phyloP scores from a whole-genome alignment of 2,329 filamentous ascomycete species.

The Ilyonectria mors-panacis region DNA sequence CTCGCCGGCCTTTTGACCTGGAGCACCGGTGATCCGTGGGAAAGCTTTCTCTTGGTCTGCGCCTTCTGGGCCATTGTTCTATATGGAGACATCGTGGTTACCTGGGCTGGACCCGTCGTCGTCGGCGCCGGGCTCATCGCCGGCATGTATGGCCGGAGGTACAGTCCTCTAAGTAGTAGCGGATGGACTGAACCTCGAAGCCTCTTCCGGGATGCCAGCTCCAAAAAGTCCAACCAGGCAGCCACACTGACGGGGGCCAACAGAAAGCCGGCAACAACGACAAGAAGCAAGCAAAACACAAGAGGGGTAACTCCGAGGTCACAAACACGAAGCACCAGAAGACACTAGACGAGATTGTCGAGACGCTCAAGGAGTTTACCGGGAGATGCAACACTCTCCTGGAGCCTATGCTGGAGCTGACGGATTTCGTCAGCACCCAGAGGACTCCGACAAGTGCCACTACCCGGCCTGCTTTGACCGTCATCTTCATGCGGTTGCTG shows the following conservation, averaged over 20 bases:
- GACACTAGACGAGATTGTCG: conserved; percentile 96
- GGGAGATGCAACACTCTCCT: conserved; percentile 92
- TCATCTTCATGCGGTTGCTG: conserved; percentile 89
- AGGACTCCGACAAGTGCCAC: conserved; percentile 92
- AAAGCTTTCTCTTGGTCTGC: conserved; percentile 91
- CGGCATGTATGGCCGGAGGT: conserved; percentile 93
- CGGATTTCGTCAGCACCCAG: conserved; percentile 94
- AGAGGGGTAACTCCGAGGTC: conserved; percentile 67
- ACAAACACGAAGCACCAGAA: conserved; percentile 86
- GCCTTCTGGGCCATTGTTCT: conserved; percentile 89
- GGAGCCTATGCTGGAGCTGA: conserved; percentile 89
- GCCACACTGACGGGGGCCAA: conserved; percentile 38
- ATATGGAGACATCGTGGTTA: conserved; percentile 88
- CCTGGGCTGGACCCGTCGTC: conserved; percentile 86
- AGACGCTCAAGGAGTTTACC: conserved; percentile 91
- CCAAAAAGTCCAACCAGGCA: conserved; percentile 36
- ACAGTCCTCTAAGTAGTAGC: conserved; percentile 90
- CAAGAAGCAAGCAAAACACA: conserved; percentile 56
- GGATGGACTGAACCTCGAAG: conserved; percentile 72
- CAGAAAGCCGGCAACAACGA: conserved; percentile 44
- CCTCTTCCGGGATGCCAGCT: conserved; percentile 49
- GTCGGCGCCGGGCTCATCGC: conserved; percentile 84
- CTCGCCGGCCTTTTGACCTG: conserved; percentile 90
- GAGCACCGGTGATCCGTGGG: conserved; percentile 95
- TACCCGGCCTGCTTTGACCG: conserved; percentile 89